Evolutionary conservation across 2,329 filamentous ascomycete genomes (phyloP), one percentile per base, ranked within the genome.

Genomic region (Fusarium pseudonygamai): DNA sequence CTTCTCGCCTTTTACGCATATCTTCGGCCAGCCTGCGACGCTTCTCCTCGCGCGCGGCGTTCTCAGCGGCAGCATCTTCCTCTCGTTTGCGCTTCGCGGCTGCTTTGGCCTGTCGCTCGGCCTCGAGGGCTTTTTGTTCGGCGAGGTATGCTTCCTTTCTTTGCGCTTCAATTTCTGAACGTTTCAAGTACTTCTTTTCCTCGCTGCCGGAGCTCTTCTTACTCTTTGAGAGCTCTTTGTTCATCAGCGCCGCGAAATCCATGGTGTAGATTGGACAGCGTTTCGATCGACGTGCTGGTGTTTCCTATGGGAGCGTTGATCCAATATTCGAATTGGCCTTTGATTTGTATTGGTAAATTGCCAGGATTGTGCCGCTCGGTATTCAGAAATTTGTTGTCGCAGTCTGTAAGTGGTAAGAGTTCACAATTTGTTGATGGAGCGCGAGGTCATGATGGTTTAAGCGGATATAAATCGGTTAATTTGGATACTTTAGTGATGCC

Each of bases 231-330:
- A 99, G 96, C 83, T 97, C 95, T 80, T 94, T 93, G 78, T 93
- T 91, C 94, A 99, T 97, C 53, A 99, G 86, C 40, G 94, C 90
- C 69, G 95, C 95, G 85, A 99, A 99, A 83, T 99, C 95, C 96
- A 99, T 99, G 75, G 70, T 86, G 36, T 80, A 71, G 15, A 36
- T 45, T 30, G 26, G 45, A 53, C 10, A 15, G 22, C 30, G 56
- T 42, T 60, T 60, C 6, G 9, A 18, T 32, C 30, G 18, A 36
- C 24, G 15, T 36, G 22, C 30, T 26, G 39, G 20, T 59, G 12
- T 45, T 45, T 34, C 46, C 6, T 26, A 36, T 13, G 14, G 46
- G 26, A 12, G 24, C 20, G 9, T 22, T 50, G 16, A 10, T 30
- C 22, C 5, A 22, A 16, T 16, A 10, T 26, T 39, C 26, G 15